Base-by-base conservation (phyloP, 306 rosid species). In the Malus orientalis region DNA sequence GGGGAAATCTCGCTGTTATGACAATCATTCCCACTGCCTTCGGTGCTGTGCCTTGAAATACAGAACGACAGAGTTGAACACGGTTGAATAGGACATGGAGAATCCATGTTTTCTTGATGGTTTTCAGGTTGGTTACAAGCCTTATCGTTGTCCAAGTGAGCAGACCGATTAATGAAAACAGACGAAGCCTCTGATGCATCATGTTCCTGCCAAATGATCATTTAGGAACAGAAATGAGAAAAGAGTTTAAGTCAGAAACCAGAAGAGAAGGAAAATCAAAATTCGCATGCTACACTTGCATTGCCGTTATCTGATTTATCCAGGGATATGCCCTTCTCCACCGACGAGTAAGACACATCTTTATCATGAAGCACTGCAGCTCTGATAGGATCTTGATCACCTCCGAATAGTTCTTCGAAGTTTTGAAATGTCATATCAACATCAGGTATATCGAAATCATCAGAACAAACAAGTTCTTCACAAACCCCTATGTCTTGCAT, bases 401-500 rank as follows among this genome's bases (percentile, higher is more conserved):
- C 88, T 76, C 89, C 90, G 75, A 94, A 94, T 62, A 89, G 69
- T 77, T 94, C 97, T 69, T 94, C 96, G 15, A 81, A 86, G 82
- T 85, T 91, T 78, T 59, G 90, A 86, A 94, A 90, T 15, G 97
- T 88, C 77, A 88, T 85, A 78, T 94, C 96, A 75, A 94, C 91
- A 29, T 94, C 98, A 36, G 98, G 98, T 44, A 94, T 89, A 84
- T 89, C 74, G 69, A 94, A 88, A 85, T 89, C 96, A 67, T 91
- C 38, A 3, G 30, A 68, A 60, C 75, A 86, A 65, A 84, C 82
- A 80, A 91, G 83, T 61, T 91, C 98, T 81, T 90, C 93, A 47
- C 98, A 94, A 74, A 94, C 90, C 69, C 96, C 97, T 18, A 94
- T 90, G 83, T 94, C 96, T 85, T 94, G 93, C 86, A 94, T 91